Conservation (phyloP, 345 rosid species). For the Draba incana region DNA sequence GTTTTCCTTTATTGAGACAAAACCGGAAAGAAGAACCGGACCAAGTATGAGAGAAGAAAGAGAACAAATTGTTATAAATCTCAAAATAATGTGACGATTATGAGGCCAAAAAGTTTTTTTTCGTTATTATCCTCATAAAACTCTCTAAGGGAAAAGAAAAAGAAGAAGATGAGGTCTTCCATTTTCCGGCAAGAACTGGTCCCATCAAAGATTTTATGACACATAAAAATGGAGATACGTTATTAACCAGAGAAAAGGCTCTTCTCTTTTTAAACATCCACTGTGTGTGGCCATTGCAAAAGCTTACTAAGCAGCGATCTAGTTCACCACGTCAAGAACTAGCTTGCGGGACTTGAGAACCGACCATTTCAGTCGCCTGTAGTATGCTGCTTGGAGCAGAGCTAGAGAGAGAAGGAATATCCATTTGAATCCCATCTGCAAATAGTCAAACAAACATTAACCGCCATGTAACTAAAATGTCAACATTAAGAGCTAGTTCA, state of each 20-base stretch:
- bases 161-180: conserved; percentile 27
- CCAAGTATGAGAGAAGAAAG: conserved; percentile 5
- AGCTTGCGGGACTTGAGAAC: conserved; percentile 87
- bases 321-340: conserved; percentile 90
- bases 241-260: conserved; percentile 41
- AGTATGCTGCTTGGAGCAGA: conserved; percentile 89
- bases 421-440: conserved; percentile 99
- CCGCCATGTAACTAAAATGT: background rate
- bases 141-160: conserved; percentile 10
- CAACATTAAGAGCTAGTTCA: background rate
- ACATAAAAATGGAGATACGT: conserved; percentile 41
- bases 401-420: conserved; percentile 91
- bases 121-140: conserved; percentile 40
- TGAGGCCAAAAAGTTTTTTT: conserved; percentile 6
- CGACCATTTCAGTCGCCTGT: conserved; percentile 94
- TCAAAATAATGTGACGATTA: conserved; percentile 29
- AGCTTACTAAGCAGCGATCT: conserved; percentile 29
- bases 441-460: background rate
- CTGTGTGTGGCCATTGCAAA: conserved; percentile 16
- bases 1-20: conserved; percentile 26
- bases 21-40: conserved; percentile 14
- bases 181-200: conserved; percentile 34
- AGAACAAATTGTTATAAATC: conserved; percentile 29
- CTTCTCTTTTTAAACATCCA: conserved; percentile 34
- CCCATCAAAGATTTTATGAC: conserved; percentile 37